phyloP scores from a whole-genome alignment of 139 green algal species.

The Marvania coccoides region DNA sequence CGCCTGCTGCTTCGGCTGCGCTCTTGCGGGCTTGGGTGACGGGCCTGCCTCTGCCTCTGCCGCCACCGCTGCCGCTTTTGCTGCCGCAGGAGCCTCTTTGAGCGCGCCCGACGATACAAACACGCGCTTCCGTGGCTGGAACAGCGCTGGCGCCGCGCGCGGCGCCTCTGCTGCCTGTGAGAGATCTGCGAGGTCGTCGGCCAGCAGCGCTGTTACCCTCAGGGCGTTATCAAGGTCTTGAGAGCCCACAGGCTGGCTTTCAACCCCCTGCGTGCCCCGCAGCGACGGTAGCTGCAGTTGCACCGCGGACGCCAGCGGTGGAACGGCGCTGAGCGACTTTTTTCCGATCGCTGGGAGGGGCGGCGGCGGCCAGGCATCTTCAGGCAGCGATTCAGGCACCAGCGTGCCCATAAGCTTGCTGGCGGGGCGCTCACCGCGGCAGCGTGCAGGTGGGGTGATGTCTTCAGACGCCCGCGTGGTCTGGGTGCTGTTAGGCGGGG shows the following conservation, averaged over 20 bases:
- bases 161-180: background rate
- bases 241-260: background rate
- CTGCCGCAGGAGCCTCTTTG: no score
- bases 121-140: no score
- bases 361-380: background rate
- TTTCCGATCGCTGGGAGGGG: background rate
- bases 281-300: background rate
- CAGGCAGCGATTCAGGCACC: background rate
- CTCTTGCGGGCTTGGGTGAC: background rate
- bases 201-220: background rate
- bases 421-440: no score
- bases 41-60: background rate
- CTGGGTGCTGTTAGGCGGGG: no score
- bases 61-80: background rate
- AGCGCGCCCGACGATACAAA: no score
- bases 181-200: background rate
- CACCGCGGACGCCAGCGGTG: background rate
- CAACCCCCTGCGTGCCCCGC: background rate
- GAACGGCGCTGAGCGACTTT: background rate
- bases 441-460: no score
- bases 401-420: background rate
- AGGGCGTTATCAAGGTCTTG: background rate
- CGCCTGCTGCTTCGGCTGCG: no score
- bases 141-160: background rate
- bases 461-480: no score